Base-by-base conservation (phyloP, 1,284 basidiomycete genomes). In the Rhizoctonia solani region DNA sequence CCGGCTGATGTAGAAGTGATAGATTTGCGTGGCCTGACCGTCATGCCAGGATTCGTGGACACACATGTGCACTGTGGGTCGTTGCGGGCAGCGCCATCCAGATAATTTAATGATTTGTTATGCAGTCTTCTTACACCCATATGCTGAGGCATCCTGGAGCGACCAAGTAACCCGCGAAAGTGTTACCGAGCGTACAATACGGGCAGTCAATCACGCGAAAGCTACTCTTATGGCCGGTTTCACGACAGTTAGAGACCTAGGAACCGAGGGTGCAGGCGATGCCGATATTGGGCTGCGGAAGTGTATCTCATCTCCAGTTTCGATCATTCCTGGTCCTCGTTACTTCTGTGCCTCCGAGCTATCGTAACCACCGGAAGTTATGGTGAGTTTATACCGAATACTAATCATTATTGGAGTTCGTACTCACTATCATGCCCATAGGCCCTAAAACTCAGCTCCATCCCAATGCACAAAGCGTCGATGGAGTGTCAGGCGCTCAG, bases 11-110 rank as follows among this genome's bases (percentile, higher is more conserved):
- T 61, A 16, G 68, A 68, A 46, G 72, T 76, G 23, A 75, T 86
- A n/a, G 83, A 88, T 74, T 74, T 87, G 44, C 75, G 82, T n/a
- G 73, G 76, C 19, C 71, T 78, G 69, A 85, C 83, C 1, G 77
- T 89, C 2, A 74, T 87, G 1, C 85, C 87, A 19, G 86, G 87
- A 0, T 82, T 88, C 55, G 85, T 88, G n/a, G 87, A 88, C 71
- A 78, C 78, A 1, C 86, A 88, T 75, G 86, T 88, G 19, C 87
- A 87, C 73, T 75, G 86, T 86, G 72, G 75, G 85, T 8, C 34
- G 25, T 30, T 66, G 68, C 21, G 21, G 55, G n/a, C n/a, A n/a
- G n/a, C n/a, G n/a, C n/a, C n/a, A n/a, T n/a, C n/a, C n/a, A n/a
- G n/a, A n/a, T n/a, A n/a, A 11, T 27, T 34, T 30, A 27, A 44